Percentiles rank a stretch among this genome's conserved stretches.
Conservation (phyloP, 768 basidiomycete species). For the Leccinellum rugosiceps region DNA sequence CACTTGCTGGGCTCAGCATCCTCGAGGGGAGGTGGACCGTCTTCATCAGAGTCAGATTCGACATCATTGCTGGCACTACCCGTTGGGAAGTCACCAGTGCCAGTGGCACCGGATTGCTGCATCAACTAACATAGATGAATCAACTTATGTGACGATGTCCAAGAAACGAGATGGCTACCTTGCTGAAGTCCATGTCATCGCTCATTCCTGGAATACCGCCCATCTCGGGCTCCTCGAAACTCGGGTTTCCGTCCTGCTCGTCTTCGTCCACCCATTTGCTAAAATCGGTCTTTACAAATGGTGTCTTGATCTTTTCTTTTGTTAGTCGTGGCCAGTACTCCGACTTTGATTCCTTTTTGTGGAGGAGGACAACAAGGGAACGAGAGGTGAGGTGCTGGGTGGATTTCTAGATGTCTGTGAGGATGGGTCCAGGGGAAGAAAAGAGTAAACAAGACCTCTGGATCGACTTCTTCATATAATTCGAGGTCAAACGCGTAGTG, state of each 20-base stretch:
- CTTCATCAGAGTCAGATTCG: conserved; percentile 44
- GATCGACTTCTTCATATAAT: conserved; percentile 70
- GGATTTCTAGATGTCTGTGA: conserved; percentile 15
- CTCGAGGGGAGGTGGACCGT: conserved; percentile 81
- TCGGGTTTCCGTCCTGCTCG: conserved; percentile 73
- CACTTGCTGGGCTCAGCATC: conserved; percentile 43
- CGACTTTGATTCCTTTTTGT: conserved; percentile 70
- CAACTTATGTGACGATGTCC: not conserved
- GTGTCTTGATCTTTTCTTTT: conserved; percentile 77
- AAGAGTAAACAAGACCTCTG: conserved; percentile 51
- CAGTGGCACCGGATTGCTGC: conserved; percentile 27
- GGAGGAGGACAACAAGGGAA: conserved; percentile 61
- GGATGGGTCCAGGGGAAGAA: not conserved
- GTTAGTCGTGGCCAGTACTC: conserved; percentile 95
- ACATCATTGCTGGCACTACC: conserved; percentile 21
- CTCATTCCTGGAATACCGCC: conserved; percentile 42
- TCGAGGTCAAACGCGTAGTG: conserved; percentile 75
- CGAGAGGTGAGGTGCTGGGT: conserved; percentile 64
- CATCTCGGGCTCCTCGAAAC: conserved; percentile 35
- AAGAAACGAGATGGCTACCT: conserved; percentile 34
- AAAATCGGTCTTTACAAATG: conserved; percentile 94
- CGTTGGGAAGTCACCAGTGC: conserved; percentile 4
- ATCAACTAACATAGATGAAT: conserved; percentile 37
- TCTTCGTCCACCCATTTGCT: conserved; percentile 96
- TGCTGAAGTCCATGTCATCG: conserved; percentile 56